Base-by-base conservation (phyloP, 2,329 filamentous ascomycete genomes). In the Clarireedia monteithiana region DNA sequence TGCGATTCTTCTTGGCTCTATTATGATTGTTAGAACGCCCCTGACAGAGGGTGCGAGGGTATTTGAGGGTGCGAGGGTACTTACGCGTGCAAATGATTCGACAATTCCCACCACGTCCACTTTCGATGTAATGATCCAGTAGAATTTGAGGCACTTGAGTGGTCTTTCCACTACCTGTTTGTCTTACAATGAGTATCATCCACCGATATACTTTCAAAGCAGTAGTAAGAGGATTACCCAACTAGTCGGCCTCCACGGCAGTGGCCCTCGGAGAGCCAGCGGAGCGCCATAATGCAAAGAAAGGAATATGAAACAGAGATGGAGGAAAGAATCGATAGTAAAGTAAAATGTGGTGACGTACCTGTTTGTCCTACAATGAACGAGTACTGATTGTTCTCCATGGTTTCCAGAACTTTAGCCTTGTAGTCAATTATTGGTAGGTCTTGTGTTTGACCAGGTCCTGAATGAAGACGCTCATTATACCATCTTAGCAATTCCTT, bases 61-160 rank as follows among this genome's bases (percentile, higher is more conserved):
- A 45, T n/a, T n/a, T n/a, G 17, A 17, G 3, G 4, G 20, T 45
- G 42, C n/a, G 12, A 10, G 10, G 24, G 20, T 45, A 45, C 20
- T 45, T 12, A 45, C 42, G 94, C 0, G 92, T 97, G 65, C 95
- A 95, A 56, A 97, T 82, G 60, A 99, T 94, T 66, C 94, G 96
- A 38, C 85, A 88, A 10, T 81, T 80, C 15, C 79, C 80, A 3
- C 91, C 92, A 10, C 92, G 76, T 7, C 85, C 83, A 45, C 80
- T 78, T 59, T 79, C 77, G 62, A 95, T 95, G 58, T 96, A 75
- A 64, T 96, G 88, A 65, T 97, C 92, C 1, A 97, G 77, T 47
- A 99, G 79, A 69, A 97, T 96, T 69, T 97, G 94, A 38, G 97
- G 89, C 2, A 90, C 91, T 70, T 99, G 94, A 0, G 92, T 97